Conservation (phyloP, 2,329 filamentous ascomycete species). For the Epichloe sp. region DNA sequence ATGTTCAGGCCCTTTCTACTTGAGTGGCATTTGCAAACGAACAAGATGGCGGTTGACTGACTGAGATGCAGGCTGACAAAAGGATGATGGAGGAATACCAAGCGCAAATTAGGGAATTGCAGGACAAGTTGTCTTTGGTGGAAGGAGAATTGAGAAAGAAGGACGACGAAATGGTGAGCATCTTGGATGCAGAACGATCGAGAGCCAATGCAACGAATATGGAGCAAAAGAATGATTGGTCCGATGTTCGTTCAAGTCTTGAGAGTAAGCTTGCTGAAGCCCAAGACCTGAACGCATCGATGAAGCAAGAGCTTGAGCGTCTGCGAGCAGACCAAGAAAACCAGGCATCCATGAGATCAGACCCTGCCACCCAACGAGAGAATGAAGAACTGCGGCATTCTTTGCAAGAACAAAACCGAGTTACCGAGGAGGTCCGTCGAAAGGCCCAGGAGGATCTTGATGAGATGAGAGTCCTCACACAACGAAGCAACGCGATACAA, state of each 20-base stretch:
- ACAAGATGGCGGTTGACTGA: not conserved
- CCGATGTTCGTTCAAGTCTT: slow-evolving; percentile 49
- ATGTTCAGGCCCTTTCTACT: not conserved
- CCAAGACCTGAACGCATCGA: slow-evolving; percentile 61
- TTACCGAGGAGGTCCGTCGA: slow-evolving; percentile 74
- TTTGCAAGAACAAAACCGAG: slow-evolving; percentile 60
- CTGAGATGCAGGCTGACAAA: slow-evolving; percentile 44
- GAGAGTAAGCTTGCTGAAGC: slow-evolving; percentile 64
- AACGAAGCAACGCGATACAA: slow-evolving; percentile 64
- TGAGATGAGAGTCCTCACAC: slow-evolving; percentile 80
- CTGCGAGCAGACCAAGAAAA: slow-evolving; percentile 42
- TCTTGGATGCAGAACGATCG: slow-evolving; percentile 46
- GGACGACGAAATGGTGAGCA: slow-evolving; percentile 52
- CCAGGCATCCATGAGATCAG: slow-evolving; percentile 19
- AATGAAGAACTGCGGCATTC: slow-evolving; percentile 56
- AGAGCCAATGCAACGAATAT: slow-evolving; percentile 35
- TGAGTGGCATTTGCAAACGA: not conserved
- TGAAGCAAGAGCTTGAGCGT: slow-evolving; percentile 67
- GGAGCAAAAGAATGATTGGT: slow-evolving; percentile 57
- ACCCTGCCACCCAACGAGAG: slow-evolving; percentile 48
- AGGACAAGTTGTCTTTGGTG: slow-evolving; percentile 58
- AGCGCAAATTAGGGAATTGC: slow-evolving; percentile 59
- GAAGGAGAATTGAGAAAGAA: slow-evolving; percentile 58
- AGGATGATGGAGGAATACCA: slow-evolving; percentile 71
- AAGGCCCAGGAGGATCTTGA: slow-evolving; percentile 73